Percentiles rank a stretch among this genome's conserved stretches.
Conservation (phyloP, 129 eudicot species). For the Dittrichia graveolens region DNA sequence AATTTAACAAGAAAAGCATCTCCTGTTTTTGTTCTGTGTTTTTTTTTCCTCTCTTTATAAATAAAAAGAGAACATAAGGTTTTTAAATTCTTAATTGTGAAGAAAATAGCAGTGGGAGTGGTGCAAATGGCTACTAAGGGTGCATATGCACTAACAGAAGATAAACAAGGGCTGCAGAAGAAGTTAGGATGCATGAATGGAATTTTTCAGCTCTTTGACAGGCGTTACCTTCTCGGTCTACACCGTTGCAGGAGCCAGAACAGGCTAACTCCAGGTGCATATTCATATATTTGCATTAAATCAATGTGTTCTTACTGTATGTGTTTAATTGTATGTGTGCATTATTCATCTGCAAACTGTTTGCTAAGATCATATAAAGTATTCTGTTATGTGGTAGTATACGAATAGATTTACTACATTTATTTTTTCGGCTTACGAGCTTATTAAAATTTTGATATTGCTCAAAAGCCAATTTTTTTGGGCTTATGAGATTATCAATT, state of each 20-base stretch:
- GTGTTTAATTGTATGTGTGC: neutral
- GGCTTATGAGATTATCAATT: no score
- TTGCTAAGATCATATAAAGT: neutral
- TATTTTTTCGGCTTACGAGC: no score
- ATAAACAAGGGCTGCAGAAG: constrained; percentile 60
- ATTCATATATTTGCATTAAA: constrained; percentile 2
- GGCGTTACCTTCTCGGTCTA: constrained; percentile 57
- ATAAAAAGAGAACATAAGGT: neutral
- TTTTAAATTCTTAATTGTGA: constrained; percentile 8
- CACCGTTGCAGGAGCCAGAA: constrained; percentile 47
- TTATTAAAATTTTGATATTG: no score
- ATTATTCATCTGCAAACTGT: constrained; percentile 2
- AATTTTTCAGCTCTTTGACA: constrained; percentile 76
- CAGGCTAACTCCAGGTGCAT: constrained; percentile 63
- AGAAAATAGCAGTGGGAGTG: constrained; percentile 21
- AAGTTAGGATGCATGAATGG: constrained; percentile 93
- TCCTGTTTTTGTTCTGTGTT: constrained; percentile 1
- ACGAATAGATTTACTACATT: neutral
- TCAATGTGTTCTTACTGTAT: neutral
- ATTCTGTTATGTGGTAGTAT: neutral
- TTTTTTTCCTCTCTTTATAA: neutral
- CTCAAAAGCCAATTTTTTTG: no score
- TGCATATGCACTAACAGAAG: constrained; percentile 51
- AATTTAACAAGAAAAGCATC: constrained; percentile 35
- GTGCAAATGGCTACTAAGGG: constrained; percentile 64